Percentiles rank a stretch among this genome's conserved stretches.
Evolutionary conservation across 2,329 filamentous ascomycete genomes (phyloP).

Genomic region (Colletotrichum tamarilloi): DNA sequence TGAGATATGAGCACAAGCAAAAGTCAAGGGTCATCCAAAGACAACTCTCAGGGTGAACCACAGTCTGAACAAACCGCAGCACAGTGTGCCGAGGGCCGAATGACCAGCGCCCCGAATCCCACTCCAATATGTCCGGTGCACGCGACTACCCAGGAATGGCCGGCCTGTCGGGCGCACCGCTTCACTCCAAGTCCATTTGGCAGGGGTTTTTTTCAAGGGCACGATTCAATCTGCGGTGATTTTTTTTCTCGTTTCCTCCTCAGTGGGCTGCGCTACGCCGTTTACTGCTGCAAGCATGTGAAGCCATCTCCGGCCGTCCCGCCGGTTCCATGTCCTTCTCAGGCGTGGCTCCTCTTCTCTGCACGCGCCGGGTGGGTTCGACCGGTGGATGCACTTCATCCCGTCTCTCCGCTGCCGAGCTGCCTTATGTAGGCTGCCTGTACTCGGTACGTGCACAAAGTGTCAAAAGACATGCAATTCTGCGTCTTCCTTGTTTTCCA

Average conservation of each 20-base stretch:
- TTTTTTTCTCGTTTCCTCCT: neutral
- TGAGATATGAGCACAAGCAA: neutral
- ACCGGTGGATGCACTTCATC: slow-evolving; percentile 5
- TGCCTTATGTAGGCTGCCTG: neutral
- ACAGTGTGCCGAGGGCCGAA: slow-evolving; percentile 27
- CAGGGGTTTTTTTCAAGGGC: slow-evolving; percentile 8
- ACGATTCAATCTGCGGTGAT: slow-evolving; percentile 12
- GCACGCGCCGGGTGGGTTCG: neutral
- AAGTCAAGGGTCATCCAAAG: slow-evolving; percentile 5
- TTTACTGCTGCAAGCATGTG: slow-evolving; percentile 28
- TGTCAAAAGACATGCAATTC: neutral
- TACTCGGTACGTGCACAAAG: neutral
- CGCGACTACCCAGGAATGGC: slow-evolving; percentile 22
- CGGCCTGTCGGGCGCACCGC: slow-evolving; percentile 17
- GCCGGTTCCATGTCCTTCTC: slow-evolving; percentile 32
- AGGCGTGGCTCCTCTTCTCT: slow-evolving; percentile 1
- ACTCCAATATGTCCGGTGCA: slow-evolving; percentile 17
- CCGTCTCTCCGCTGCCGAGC: neutral
- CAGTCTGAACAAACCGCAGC: slow-evolving; percentile 1
- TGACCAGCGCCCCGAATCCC: slow-evolving; percentile 13
- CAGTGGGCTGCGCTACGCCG: slow-evolving; percentile 4
- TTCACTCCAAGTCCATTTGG: slow-evolving; percentile 16
- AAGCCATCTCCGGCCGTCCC: slow-evolving; percentile 34
- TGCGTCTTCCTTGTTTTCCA: slow-evolving; percentile 1
- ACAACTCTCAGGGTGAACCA: neutral